A percentile compares a stretch with the other conserved stretches of the same genome.
Conservation (phyloP, 2,329 filamentous ascomycete genomes). For the Aspergillus pseudoglaucus region DNA sequence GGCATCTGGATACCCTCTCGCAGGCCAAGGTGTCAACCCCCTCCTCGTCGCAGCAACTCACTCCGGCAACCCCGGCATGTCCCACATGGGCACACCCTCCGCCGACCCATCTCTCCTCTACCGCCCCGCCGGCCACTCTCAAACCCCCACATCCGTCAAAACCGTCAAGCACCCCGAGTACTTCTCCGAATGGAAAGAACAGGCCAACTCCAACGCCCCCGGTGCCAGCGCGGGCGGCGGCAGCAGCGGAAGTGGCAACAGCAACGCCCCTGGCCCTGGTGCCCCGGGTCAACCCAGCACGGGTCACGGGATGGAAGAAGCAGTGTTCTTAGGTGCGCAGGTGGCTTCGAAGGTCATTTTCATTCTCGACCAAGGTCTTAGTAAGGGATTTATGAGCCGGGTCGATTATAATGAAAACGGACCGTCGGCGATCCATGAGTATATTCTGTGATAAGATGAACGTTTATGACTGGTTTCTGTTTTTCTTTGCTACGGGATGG, state of each 20-base stretch:
- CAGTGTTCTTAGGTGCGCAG: conserved; percentile 79
- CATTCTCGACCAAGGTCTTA: conserved; percentile 59
- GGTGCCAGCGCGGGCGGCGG: conserved; percentile 19
- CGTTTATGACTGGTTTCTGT: background rate
- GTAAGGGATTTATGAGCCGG: conserved; percentile 63
- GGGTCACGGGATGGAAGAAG: conserved; percentile 62
- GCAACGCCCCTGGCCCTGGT: conserved; percentile 28
- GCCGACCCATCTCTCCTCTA: conserved; percentile 39
- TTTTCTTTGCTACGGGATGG: conserved; percentile 1
- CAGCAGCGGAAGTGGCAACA: conserved; percentile 6
- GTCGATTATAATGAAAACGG: conserved; percentile 63
- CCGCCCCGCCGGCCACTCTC: conserved; percentile 57
- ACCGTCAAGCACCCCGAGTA: conserved; percentile 72
- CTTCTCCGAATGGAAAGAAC: conserved; percentile 84
- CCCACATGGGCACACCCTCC: conserved; percentile 31
- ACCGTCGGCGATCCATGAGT: conserved; percentile 58
- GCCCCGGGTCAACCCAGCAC: conserved; percentile 17
- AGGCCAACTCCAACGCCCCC: conserved; percentile 36
- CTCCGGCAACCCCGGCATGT: conserved; percentile 34
- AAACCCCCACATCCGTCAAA: conserved; percentile 81
- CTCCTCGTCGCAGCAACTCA: conserved; percentile 81
- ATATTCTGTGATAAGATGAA: conserved; percentile 26
- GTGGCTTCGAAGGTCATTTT: conserved; percentile 73
- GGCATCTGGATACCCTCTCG: conserved; percentile 50
- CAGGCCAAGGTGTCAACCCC: conserved; percentile 67